Evolutionary conservation across 192 early-diverging fungal genomes (phyloP).

Genomic region (Phlyctochytrium arcticum): DNA sequence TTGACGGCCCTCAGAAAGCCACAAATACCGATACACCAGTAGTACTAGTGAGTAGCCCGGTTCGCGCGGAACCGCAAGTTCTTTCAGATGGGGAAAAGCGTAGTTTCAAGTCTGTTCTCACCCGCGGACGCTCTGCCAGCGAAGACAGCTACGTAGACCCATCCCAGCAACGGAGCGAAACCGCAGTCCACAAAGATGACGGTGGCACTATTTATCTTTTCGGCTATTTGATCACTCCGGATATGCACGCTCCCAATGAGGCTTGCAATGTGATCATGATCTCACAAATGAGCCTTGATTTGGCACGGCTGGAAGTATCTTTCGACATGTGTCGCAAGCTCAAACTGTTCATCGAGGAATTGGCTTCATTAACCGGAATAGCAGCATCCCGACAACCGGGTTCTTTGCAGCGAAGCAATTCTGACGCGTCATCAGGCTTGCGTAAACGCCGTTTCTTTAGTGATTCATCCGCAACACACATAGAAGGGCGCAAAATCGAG

Average conservation of each 20-base stretch:
- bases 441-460: constrained; percentile 21
- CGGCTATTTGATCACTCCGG: constrained; percentile 42
- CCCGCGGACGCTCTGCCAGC: too few relatives aligned
- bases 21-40: too few relatives aligned
- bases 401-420: not conserved
- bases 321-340: constrained; percentile 31
- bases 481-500: constrained; percentile 18
- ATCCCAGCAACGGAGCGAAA: too few relatives aligned
- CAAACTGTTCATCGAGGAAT: constrained; percentile 54
- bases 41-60: too few relatives aligned
- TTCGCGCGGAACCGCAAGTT: too few relatives aligned
- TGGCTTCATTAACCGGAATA: constrained; percentile 19
- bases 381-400: not conserved
- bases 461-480: not conserved
- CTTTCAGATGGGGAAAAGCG: too few relatives aligned
- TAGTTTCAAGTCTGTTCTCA: too few relatives aligned
- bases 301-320: constrained; percentile 37
- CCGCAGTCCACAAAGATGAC: too few relatives aligned
- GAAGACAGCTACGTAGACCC: too few relatives aligned
- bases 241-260: constrained; percentile 12
- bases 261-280: constrained; percentile 38
- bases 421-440: not conserved
- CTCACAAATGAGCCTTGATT: constrained; percentile 36
- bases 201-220: constrained; percentile 26
- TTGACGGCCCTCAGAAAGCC: too few relatives aligned